Percentiles rank a stretch among this genome's conserved stretches.
phyloP scores from a whole-genome alignment of 202 grass and related monocot genomes.

The Zoysia matrella region DNA sequence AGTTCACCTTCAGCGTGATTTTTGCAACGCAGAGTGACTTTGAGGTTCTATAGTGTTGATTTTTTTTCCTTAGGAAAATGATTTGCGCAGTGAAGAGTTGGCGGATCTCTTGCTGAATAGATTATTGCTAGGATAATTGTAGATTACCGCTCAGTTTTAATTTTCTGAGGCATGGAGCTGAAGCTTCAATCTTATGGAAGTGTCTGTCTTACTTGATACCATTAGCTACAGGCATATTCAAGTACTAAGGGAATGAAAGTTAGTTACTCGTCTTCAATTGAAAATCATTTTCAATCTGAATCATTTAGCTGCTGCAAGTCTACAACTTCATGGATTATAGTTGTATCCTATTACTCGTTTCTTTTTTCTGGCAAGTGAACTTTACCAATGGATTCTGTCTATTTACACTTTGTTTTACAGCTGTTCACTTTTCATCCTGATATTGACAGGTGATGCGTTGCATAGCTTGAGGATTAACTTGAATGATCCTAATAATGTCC shows the following conservation, averaged over 20 bases:
- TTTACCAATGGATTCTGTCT: not conserved
- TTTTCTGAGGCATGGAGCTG: not conserved
- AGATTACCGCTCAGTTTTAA: not conserved
- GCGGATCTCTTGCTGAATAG: not conserved
- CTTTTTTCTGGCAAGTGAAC: slow-evolving; percentile 1
- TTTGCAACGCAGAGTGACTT: not conserved
- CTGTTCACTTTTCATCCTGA: slow-evolving; percentile 27
- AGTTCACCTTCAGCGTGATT: too few relatives aligned
- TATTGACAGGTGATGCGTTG: slow-evolving; percentile 87
- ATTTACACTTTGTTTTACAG: slow-evolving; percentile 13
- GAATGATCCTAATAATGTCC: slow-evolving; percentile 95
- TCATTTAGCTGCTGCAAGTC: not conserved
- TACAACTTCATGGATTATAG: not conserved
- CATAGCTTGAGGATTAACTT: slow-evolving; percentile 90
- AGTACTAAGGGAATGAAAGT: slow-evolving; percentile 7
- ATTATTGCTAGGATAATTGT: not conserved
- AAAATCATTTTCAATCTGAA: slow-evolving; percentile 5
- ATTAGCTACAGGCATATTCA: not conserved
- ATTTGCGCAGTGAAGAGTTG: not conserved
- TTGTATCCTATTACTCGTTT: slow-evolving; percentile 2
- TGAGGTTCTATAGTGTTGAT: not conserved
- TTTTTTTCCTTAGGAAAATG: not conserved
- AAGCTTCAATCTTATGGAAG: not conserved
- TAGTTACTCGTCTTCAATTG: not conserved
- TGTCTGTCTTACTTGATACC: not conserved